phyloP scores from a whole-genome alignment of 768 basidiomycete genomes.

The Auriscalpium microsporum region DNA sequence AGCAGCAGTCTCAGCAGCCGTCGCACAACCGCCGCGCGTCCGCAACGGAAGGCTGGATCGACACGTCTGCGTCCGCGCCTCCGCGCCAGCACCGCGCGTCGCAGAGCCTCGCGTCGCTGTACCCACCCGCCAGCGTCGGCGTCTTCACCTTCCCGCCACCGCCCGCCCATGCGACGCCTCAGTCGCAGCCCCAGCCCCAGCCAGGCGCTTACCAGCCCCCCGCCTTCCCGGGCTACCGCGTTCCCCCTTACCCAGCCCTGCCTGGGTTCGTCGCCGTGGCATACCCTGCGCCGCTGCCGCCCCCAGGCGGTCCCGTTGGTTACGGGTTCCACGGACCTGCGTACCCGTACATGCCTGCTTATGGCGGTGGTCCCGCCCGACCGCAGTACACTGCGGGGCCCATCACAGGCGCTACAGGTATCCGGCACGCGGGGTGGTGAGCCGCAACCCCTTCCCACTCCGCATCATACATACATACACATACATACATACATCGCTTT shows the following conservation, averaged over 20 bases:
- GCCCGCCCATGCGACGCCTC: background rate
- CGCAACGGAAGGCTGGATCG: background rate
- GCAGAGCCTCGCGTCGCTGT: background rate
- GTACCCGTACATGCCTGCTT: background rate
- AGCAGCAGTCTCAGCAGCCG: too few species aligned
- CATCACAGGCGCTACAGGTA: slow-evolving; percentile 12
- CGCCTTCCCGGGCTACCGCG: background rate
- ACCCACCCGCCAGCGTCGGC: slow-evolving; percentile 9
- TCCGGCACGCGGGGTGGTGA: slow-evolving; percentile 12
- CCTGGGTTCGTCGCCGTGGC: background rate
- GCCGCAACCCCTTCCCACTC: background rate
- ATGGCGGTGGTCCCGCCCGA: slow-evolving; percentile 1
- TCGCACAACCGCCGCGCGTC: slow-evolving; percentile 2
- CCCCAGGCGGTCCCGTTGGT: too few species aligned
- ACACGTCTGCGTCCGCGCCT: too few species aligned
- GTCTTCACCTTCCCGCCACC: slow-evolving; percentile 15
- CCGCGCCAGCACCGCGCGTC: background rate
- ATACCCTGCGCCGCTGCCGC: background rate
- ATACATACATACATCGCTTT: too few species aligned
- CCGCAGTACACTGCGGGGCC: background rate
- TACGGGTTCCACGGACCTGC: too few species aligned
- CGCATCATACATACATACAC: too few species aligned
- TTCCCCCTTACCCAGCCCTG: background rate
- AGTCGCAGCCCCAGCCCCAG: background rate
- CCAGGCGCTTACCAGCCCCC: background rate